Evolutionary conservation across 163 green algal genomes (phyloP).

Genomic region (Chlorella variabilis): DNA sequence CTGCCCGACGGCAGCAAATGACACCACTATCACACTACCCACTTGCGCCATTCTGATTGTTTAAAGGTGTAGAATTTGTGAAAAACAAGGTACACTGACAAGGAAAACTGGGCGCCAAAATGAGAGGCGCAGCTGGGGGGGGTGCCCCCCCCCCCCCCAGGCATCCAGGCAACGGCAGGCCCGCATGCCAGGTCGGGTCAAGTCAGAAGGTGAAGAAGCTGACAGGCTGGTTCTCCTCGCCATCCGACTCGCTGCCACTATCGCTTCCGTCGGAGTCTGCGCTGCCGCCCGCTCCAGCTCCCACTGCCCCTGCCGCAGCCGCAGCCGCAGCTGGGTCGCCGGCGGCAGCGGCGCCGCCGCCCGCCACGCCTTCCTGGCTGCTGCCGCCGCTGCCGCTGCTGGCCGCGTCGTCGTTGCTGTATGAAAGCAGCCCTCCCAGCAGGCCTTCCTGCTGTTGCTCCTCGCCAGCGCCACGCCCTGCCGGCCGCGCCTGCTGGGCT

Average conservation of each 20-base stretch:
- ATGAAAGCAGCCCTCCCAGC: neutral
- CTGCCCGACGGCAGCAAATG: too few relatives aligned
- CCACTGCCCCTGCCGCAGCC: neutral
- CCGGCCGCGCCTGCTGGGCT: neutral
- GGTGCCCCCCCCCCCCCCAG: too few relatives aligned
- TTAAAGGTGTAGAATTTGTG: too few relatives aligned
- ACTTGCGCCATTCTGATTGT: too few relatives aligned
- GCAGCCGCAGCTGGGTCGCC: too few relatives aligned
- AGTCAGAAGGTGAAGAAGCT: slow-evolving; percentile 30
- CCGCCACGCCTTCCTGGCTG: neutral
- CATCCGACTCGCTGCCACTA: slow-evolving; percentile 1
- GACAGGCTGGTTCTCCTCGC: neutral
- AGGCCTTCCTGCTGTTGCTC: neutral
- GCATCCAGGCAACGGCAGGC: too few relatives aligned
- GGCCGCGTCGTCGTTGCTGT: neutral
- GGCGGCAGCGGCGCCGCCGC: neutral
- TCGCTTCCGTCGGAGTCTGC: neutral
- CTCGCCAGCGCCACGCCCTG: neutral
- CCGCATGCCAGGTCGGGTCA: too few relatives aligned
- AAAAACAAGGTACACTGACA: too few relatives aligned
- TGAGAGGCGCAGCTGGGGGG: too few relatives aligned
- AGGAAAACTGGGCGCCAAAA: too few relatives aligned
- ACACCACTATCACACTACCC: too few relatives aligned
- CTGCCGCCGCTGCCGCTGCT: slow-evolving; percentile 5
- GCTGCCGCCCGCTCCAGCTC: too few relatives aligned